These are phyloP conservation scores for Solanum hybrid DNA, from an alignment of 305 asterid species.

Conservation along the genomic window DNA sequence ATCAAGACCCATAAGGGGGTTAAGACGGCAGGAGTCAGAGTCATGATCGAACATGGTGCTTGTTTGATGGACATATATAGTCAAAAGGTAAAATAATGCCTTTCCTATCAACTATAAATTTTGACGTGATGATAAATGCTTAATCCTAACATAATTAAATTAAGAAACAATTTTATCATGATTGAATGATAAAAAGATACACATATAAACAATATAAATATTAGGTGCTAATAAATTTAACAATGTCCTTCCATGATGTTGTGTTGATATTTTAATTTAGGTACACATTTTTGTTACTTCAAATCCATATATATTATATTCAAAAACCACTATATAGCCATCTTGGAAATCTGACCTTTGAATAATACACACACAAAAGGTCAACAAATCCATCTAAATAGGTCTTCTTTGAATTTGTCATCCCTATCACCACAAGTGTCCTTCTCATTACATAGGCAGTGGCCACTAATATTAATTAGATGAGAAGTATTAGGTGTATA, in stretches of 20 bases:
- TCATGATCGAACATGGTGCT: not conserved
- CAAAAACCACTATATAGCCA: not conserved
- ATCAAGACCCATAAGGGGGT: not conserved
- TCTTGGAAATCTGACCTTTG: not conserved
- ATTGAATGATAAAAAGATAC: not conserved
- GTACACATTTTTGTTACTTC: not conserved
- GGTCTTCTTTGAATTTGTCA: conserved; percentile 13
- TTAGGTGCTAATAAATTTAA: not conserved
- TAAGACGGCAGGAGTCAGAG: not conserved
- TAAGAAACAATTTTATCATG: not conserved
- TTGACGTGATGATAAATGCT: not conserved
- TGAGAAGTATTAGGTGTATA: not conserved
- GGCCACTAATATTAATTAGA: not conserved
- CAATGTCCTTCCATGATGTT: not conserved
- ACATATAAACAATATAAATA: not conserved
- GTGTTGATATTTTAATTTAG: not conserved
- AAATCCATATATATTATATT: not conserved
- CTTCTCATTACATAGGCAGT: not conserved
- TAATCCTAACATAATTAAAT: not conserved
- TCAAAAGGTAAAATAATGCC: not conserved
- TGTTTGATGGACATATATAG: not conserved
- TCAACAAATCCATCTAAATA: not conserved
- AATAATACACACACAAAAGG: not conserved
- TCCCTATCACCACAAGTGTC: not conserved
- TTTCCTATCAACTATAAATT: not conserved